A percentile compares a stretch with the other conserved stretches of the same genome.
phyloP scores from a whole-genome alignment of 1,284 basidiomycete species.

The Cerrena zonata region DNA sequence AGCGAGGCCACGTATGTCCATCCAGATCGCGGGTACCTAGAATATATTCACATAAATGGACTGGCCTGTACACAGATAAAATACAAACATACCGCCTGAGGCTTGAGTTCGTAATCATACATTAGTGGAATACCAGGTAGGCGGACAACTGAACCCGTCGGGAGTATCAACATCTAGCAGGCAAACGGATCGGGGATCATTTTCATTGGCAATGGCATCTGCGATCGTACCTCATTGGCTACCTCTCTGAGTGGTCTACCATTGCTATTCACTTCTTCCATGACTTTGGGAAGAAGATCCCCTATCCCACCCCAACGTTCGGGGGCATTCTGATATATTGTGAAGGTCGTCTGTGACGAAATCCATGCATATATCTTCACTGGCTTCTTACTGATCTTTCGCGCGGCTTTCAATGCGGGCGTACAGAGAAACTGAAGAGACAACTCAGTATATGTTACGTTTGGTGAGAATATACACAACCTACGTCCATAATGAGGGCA shows the following conservation, averaged over 20 bases:
- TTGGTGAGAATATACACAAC: no score
- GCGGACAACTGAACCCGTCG: neutral
- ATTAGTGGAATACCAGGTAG: conserved; percentile 7
- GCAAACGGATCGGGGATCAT: neutral
- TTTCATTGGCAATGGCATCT: neutral
- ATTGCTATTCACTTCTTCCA: neutral
- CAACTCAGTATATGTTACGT: no score
- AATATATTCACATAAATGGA: neutral
- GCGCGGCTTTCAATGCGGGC: neutral
- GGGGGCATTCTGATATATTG: neutral
- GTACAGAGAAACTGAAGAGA: no score
- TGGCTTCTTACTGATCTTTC: neutral
- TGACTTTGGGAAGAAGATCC: conserved; percentile 6
- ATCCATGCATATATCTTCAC: neutral
- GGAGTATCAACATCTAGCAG: neutral
- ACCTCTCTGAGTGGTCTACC: neutral
- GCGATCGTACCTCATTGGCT: neutral
- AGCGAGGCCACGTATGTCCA: neutral
- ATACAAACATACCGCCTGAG: conserved; percentile 2
- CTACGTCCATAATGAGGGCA: no score
- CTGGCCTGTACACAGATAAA: neutral
- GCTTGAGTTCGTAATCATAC: conserved; percentile 8
- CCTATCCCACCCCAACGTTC: neutral
- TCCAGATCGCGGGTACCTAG: neutral
- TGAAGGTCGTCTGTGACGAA: neutral